Conservation (phyloP, 1,284 basidiomycete genomes). For the Tilletia indica region DNA sequence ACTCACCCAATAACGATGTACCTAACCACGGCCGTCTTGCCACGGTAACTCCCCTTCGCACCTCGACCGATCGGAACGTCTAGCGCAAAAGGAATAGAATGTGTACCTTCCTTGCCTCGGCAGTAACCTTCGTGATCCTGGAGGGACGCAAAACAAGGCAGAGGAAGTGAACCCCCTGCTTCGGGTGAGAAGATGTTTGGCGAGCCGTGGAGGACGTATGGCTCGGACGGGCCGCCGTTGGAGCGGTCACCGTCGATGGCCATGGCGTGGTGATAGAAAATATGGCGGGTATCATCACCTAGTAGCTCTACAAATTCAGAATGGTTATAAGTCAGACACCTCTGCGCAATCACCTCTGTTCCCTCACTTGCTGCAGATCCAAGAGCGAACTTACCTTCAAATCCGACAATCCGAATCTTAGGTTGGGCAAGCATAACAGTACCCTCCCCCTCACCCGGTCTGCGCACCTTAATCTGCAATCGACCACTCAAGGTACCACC, state of each 20-base stretch:
- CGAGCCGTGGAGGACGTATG: constrained; percentile 51
- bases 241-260: constrained; percentile 59
- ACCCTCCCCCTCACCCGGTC: constrained; percentile 61
- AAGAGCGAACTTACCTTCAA: constrained; percentile 61
- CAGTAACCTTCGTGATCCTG: constrained; percentile 71
- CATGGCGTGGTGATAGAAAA: constrained; percentile 78
- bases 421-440: constrained; percentile 70
- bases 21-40: constrained; percentile 68
- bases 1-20: constrained; percentile 80
- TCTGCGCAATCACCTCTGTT: too few species aligned
- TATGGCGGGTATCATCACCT: constrained; percentile 67
- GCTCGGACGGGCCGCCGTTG: constrained; percentile 42
- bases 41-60: constrained; percentile 70
- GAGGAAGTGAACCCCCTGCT: constrained; percentile 59
- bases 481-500: constrained; percentile 73
- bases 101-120: constrained; percentile 63
- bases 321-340: background rate
- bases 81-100: constrained; percentile 76
- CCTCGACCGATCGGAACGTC: constrained; percentile 68
- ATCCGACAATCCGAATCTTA: constrained; percentile 81
- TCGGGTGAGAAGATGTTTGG: constrained; percentile 54
- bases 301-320: constrained; percentile 59
- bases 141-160: constrained; percentile 59
- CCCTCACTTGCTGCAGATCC: too few species aligned
- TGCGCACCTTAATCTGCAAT: constrained; percentile 70